These are phyloP conservation scores for Arxiozyma slooffiae DNA, from an alignment of 1,139 yeast genomes.

Conservation along the genomic window DNA sequence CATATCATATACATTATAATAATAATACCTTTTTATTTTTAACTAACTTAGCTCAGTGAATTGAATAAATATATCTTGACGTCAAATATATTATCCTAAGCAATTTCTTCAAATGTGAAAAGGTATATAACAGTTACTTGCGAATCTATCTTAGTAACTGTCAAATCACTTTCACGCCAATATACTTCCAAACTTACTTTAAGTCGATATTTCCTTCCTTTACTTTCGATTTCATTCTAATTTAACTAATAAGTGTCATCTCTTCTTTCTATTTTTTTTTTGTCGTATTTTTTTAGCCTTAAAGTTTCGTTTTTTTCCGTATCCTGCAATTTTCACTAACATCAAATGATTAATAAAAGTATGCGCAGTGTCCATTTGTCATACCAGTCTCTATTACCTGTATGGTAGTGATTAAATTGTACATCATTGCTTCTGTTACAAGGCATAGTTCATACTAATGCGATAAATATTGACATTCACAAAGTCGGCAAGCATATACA, in stretches of 20 bases:
- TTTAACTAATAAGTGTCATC: background rate
- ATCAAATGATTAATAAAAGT: too few species aligned
- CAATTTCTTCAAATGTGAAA: too few species aligned
- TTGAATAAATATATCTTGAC: too few species aligned
- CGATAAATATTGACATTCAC: background rate
- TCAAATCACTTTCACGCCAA: too few species aligned
- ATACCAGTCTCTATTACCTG: background rate
- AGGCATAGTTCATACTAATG: background rate
- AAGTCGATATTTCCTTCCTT: background rate
- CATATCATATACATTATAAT: too few species aligned
- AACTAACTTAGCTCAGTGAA: too few species aligned
- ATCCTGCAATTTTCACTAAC: background rate
- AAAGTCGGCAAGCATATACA: background rate
- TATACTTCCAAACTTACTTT: background rate
- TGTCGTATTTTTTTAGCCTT: background rate
- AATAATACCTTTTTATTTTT: too few species aligned
- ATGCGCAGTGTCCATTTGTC: background rate
- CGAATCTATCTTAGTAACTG: background rate
- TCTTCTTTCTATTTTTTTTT: background rate
- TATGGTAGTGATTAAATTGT: background rate
- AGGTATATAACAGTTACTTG: background rate
- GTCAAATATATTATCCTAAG: too few species aligned
- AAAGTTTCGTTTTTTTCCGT: background rate
- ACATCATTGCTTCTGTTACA: background rate
- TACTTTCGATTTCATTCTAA: background rate